Conservation (phyloP, 345 rosid genomes). For the Hirschfeldia incana region DNA sequence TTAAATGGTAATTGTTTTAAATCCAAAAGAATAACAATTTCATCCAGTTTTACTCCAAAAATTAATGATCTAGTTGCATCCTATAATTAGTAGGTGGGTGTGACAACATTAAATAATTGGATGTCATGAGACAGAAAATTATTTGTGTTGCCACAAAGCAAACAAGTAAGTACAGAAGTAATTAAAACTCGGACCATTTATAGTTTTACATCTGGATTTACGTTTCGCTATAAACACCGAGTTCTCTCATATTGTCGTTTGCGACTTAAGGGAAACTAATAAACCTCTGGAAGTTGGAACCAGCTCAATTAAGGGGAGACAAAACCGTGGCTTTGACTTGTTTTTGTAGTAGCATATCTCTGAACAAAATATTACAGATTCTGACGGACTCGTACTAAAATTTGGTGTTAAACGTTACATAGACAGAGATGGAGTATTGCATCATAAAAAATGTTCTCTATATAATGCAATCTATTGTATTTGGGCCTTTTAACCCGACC, state of each 20-base stretch:
- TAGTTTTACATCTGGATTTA: conserved; percentile 1
- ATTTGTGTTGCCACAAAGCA: conserved; percentile 11
- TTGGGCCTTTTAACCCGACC: background rate
- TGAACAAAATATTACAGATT: background rate
- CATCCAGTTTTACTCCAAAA: too few species aligned
- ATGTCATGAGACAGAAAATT: background rate
- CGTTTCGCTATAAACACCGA: conserved; percentile 13
- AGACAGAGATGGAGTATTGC: background rate
- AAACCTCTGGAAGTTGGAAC: background rate
- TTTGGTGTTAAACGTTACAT: background rate
- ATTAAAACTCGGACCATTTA: conserved; percentile 19
- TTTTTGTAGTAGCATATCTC: background rate
- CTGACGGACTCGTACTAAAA: background rate
- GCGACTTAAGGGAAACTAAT: background rate
- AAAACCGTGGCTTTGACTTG: conserved; percentile 18
- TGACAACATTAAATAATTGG: background rate
- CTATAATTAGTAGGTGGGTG: background rate
- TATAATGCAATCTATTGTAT: background rate
- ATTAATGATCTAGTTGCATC: too few species aligned
- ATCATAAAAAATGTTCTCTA: background rate
- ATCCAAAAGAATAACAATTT: too few species aligned
- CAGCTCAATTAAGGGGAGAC: conserved; percentile 6
- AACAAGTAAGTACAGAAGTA: conserved; percentile 11
- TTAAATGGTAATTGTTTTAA: too few species aligned
- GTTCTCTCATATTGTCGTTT: background rate